phyloP scores from a whole-genome alignment of 2,329 filamentous ascomycete genomes.

The Sporothrix pallida region DNA sequence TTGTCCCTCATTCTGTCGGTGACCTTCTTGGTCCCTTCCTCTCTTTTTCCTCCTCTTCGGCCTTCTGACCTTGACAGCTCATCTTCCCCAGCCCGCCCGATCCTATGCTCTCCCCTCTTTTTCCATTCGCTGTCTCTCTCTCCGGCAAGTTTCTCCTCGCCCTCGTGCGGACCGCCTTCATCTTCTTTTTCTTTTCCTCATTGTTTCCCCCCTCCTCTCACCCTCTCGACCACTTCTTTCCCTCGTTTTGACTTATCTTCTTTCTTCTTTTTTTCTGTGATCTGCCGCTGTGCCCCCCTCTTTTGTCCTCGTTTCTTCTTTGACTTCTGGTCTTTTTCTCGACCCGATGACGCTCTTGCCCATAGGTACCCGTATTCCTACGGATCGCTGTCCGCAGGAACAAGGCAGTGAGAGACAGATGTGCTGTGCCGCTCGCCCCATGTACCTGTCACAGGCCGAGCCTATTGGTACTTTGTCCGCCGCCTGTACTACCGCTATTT shows the following conservation, averaged over 20 bases:
- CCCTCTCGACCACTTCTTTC: conserved; percentile 8
- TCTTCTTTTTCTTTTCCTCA: neutral
- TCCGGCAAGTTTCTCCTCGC: neutral
- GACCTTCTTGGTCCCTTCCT: neutral
- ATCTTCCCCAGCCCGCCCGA: neutral
- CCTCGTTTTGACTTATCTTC: neutral
- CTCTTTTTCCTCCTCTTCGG: neutral
- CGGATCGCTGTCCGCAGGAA: conserved; percentile 27
- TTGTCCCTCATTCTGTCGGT: neutral
- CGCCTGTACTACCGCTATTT: too few species aligned
- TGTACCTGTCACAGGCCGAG: neutral
- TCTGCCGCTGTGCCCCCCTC: neutral
- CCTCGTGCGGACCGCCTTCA: neutral
- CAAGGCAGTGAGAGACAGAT: conserved; percentile 19
- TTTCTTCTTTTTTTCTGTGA: neutral
- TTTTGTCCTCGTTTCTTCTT: neutral
- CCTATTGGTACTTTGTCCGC: neutral
- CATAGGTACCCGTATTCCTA: conserved; percentile 1
- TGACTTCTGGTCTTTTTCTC: neutral
- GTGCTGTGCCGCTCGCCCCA: conserved; percentile 26
- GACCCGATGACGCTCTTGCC: conserved; percentile 8
- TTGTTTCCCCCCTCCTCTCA: neutral
- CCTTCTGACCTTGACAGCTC: neutral
- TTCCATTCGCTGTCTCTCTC: conserved; percentile 1
- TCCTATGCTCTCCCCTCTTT: conserved; percentile 7